phyloP scores from a whole-genome alignment of 768 basidiomycete genomes.

The Trametes cinnabarina region DNA sequence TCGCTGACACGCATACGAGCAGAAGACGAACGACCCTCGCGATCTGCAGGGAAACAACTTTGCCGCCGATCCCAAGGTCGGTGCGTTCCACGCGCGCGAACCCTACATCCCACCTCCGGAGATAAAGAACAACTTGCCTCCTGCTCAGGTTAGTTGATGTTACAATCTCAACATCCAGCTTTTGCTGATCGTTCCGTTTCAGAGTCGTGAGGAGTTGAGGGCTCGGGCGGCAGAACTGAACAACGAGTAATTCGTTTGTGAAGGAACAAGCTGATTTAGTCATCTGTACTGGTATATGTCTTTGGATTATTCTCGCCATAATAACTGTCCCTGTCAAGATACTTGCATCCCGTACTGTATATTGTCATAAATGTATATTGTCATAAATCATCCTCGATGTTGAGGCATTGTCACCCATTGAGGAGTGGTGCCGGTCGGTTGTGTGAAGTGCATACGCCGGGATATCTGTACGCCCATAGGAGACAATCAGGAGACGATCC shows the following conservation, averaged over 20 bases:
- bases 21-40: constrained; percentile 63
- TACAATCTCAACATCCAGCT: background rate
- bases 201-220: constrained; percentile 21
- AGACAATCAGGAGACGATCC: too few species aligned
- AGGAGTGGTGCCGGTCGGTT: too few species aligned
- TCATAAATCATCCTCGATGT: too few species aligned
- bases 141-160: background rate
- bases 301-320: too few species aligned
- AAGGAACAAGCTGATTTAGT: too few species aligned
- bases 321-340: too few species aligned
- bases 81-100: constrained; percentile 14
- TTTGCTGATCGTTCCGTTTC: background rate
- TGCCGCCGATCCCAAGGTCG: constrained; percentile 25
- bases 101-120: constrained; percentile 1
- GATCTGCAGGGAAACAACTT: constrained; percentile 41
- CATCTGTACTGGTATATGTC: too few species aligned
- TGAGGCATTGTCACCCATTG: too few species aligned
- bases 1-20: background rate
- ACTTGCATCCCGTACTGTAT: too few species aligned
- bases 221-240: constrained; percentile 20
- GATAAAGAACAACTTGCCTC: constrained; percentile 5
- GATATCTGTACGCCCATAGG: too few species aligned
- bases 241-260: constrained; percentile 6
- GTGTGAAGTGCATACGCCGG: too few species aligned
- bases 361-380: too few species aligned